phyloP scores from a whole-genome alignment of 2,329 filamentous ascomycete species.

The Trichoderma semiorbis region DNA sequence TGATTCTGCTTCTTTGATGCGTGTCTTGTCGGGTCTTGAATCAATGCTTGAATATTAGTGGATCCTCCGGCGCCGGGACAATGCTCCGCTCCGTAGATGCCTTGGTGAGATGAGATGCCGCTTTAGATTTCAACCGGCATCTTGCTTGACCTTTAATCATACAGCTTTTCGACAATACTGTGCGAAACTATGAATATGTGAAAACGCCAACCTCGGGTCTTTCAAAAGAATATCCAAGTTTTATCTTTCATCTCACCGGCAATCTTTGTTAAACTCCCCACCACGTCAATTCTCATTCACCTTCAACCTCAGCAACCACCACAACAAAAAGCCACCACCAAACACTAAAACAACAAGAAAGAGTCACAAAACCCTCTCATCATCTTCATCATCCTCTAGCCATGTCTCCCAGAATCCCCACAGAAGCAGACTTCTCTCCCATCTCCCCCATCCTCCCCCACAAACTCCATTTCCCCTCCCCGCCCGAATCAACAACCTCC shows the following conservation, averaged over 20 bases:
- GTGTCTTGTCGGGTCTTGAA: background rate
- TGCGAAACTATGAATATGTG: background rate
- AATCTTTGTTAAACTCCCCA: background rate
- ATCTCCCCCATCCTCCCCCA: slow-evolving; percentile 41
- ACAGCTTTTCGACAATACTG: background rate
- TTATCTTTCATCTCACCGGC: background rate
- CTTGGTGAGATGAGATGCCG: background rate
- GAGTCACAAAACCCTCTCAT: background rate
- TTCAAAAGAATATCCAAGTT: background rate
- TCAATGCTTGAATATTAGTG: background rate
- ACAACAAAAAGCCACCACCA: background rate
- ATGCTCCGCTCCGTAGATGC: slow-evolving; percentile 7
- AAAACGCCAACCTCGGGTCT: background rate
- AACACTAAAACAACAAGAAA: background rate
- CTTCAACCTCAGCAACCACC: background rate
- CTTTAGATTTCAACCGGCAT: background rate
- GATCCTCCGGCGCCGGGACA: slow-evolving; percentile 10
- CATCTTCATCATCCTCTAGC: background rate
- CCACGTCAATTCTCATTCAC: background rate
- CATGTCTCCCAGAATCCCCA: slow-evolving; percentile 51
- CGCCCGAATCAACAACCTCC: slow-evolving; percentile 63
- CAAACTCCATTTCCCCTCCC: slow-evolving; percentile 47
- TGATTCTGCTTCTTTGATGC: background rate
- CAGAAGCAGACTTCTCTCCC: slow-evolving; percentile 46
- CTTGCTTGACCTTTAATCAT: background rate